Base-by-base conservation (phyloP, 2,329 filamentous ascomycete species). In the Cladorrhinum sp. region DNA sequence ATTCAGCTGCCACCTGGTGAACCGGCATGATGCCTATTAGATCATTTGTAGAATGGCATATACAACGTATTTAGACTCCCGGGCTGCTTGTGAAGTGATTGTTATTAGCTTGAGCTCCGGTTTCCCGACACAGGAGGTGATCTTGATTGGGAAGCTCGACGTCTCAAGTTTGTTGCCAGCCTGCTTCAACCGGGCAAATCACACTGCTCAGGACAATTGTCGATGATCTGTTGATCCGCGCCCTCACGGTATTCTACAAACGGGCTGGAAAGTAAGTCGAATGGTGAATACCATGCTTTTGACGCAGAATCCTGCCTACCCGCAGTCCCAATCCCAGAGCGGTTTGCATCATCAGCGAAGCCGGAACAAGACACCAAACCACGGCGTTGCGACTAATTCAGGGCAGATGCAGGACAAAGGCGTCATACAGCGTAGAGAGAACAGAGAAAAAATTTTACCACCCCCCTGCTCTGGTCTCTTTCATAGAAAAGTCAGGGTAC, bases 281-380 rank as follows among this genome's bases (percentile, higher is more conserved):
- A 45, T 18, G 41, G 41, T 20, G 3, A 45, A 22, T 7, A 45
- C 8, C 8, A 20, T 22, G n/a, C 10, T 45, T 18, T 22, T n/a
- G 3, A 18, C 41, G 16, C 16, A 16, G 41, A 20, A 58, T 58
- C 61, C 57, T 64, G 48, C 60, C 56, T 62, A 63, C 54, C 62
- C 57, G 63, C 52, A 67, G 60, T 61, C 64, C 62, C 3, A 12
- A 36, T 3, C 9, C 32, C 32, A 5, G 32, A 65, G 67, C 58
- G 58, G 56, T 63, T 49, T 66, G 67, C 67, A 66, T 68, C 67
- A 65, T 67, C 64, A 64, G 59, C 50, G 56, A 65, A 27, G 58
- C 54, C 55, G 51, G 55, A 56, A 64, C 60, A 65, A 64, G 50
- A 55, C 57, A 67, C 52, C 50, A 59, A 59, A 61, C 54, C 54